Evolutionary conservation across 164 flowering plant species (phyloP).

Genomic region (Santalum album): DNA sequence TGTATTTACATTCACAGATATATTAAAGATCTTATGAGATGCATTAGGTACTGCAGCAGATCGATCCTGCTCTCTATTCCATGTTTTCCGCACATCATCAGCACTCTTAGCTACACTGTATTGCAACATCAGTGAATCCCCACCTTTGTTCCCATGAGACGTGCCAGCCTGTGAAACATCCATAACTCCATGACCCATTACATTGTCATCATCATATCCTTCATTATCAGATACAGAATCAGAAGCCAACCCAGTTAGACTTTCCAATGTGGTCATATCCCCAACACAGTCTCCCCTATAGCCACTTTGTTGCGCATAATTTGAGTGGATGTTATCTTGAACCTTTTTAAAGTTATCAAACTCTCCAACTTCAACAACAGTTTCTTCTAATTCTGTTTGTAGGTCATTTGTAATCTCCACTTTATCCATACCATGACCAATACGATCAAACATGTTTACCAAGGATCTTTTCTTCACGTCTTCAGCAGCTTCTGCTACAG

Average conservation of each 20-base stretch:
- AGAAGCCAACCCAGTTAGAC: constrained; percentile 28
- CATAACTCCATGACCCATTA: constrained; percentile 16
- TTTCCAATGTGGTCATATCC: constrained; percentile 22
- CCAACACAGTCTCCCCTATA: constrained; percentile 23
- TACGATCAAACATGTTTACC: constrained; percentile 75
- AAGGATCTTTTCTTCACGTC: constrained; percentile 52
- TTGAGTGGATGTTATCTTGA: constrained; percentile 7
- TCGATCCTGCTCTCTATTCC: constrained; percentile 33
- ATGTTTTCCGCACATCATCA: constrained; percentile 23
- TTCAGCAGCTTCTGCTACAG: constrained; percentile 84
- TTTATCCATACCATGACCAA: constrained; percentile 40
- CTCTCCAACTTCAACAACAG: constrained; percentile 29
- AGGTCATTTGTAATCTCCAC: constrained; percentile 16
- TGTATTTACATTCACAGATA: constrained; percentile 53
- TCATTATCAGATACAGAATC: constrained; percentile 56
- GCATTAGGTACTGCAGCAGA: constrained; percentile 24
- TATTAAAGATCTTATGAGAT: constrained; percentile 46
- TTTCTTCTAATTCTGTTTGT: constrained; percentile 15
- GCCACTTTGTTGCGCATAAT: constrained; percentile 21
- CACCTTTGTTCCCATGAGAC: constrained; percentile 32
- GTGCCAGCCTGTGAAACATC: constrained; percentile 30
- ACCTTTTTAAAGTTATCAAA: constrained; percentile 20
- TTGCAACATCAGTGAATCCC: constrained; percentile 36
- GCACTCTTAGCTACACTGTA: constrained; percentile 36
- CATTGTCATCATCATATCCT: constrained; percentile 35